A percentile compares a stretch with the other conserved stretches of the same genome.
phyloP scores from a whole-genome alignment of 371 early-diverging fungal species.

The Lichtheimia corymbifera region DNA sequence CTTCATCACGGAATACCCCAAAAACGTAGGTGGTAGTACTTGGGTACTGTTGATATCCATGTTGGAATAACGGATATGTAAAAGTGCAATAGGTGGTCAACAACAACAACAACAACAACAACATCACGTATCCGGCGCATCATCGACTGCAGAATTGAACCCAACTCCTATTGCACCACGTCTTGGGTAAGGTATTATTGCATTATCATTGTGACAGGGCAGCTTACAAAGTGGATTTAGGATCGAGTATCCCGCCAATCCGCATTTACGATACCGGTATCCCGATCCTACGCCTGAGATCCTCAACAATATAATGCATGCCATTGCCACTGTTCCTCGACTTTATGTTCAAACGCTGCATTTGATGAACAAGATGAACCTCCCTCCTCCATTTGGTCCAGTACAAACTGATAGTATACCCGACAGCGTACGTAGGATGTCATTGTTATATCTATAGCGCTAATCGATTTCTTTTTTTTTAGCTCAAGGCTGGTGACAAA shows the following conservation, averaged over 20 bases:
- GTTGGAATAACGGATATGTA: background rate
- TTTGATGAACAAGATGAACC: conserved; percentile 73
- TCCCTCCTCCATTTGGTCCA: conserved; percentile 66
- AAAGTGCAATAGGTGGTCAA: background rate
- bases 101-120: conserved; percentile 12
- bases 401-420: conserved; percentile 33
- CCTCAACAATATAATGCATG: conserved; percentile 49
- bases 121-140: background rate
- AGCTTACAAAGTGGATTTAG: conserved; percentile 13
- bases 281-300: conserved; percentile 59
- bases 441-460: background rate
- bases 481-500: conserved; percentile 10
- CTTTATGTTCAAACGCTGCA: conserved; percentile 69
- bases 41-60: no score
- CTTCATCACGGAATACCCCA: conserved; percentile 9
- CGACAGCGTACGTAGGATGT: background rate
- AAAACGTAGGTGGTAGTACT: no score
- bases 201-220: background rate
- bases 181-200: conserved; percentile 23
- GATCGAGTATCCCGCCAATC: conserved; percentile 49
- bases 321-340: conserved; percentile 54
- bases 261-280: conserved; percentile 52
- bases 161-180: conserved; percentile 32
- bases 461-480: conserved; percentile 5
- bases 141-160: conserved; percentile 1